Conservation (phyloP, 148 eudicot genomes). For the Amaranthus palmeri region DNA sequence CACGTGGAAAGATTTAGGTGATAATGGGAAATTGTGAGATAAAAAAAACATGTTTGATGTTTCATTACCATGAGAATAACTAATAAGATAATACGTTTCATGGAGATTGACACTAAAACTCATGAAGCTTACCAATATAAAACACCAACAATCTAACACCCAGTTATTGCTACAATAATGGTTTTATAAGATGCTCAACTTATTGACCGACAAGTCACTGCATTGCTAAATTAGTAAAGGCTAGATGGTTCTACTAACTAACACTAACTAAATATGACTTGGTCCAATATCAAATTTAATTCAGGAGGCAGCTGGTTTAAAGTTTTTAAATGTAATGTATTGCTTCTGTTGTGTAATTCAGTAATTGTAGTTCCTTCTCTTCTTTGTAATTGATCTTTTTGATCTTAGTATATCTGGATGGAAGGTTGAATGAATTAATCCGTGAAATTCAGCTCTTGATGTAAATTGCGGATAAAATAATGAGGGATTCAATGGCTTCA, state of each 20-base stretch:
- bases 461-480: background rate
- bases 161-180: background rate
- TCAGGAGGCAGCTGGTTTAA: background rate
- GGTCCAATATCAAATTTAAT: background rate
- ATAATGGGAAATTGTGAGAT: too few relatives aligned
- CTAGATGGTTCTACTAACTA: background rate
- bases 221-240: background rate
- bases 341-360: background rate
- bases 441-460: background rate
- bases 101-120: too few relatives aligned
- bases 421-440: too few relatives aligned
- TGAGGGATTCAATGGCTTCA: background rate
- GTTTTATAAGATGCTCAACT: background rate
- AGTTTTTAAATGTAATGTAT: background rate
- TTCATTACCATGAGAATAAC: too few relatives aligned
- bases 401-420: too few relatives aligned
- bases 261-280: background rate
- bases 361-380: background rate
- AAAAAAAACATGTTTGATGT: too few relatives aligned
- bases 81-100: too few relatives aligned
- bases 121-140: too few relatives aligned
- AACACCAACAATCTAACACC: too few relatives aligned
- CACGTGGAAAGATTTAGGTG: too few relatives aligned
- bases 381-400: background rate
- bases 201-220: background rate